A percentile compares a stretch with the other conserved stretches of the same genome.
Evolutionary conservation across 805 yeast species (phyloP).

Genomic region (Ogataea zsoltii): DNA sequence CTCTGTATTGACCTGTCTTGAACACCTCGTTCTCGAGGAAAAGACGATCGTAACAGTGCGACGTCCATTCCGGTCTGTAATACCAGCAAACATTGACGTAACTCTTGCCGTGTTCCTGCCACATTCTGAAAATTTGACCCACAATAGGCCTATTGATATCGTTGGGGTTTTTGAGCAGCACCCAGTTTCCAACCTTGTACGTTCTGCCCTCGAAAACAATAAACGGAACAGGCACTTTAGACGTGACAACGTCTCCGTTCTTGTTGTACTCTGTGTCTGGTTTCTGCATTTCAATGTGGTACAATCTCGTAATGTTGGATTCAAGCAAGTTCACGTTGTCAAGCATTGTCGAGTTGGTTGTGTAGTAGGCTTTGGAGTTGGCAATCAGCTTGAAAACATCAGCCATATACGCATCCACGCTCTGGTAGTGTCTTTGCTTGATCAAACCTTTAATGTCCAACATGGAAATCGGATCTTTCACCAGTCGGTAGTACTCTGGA

Average conservation of each 20-base stretch:
- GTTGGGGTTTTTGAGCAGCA: constrained; percentile 80
- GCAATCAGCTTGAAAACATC: constrained; percentile 76
- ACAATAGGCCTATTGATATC: constrained; percentile 89
- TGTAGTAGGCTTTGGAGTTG: constrained; percentile 68
- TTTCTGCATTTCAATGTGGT: constrained; percentile 70
- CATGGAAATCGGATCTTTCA: constrained; percentile 63
- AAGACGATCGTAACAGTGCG: constrained; percentile 84
- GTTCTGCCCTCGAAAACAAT: constrained; percentile 73
- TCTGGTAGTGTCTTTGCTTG: constrained; percentile 77
- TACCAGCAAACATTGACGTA: constrained; percentile 98
- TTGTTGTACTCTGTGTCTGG: constrained; percentile 70
- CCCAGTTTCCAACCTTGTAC: constrained; percentile 94
- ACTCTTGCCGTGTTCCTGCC: constrained; percentile 84
- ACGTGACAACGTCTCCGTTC: constrained; percentile 49
- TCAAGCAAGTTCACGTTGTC: constrained; percentile 68
- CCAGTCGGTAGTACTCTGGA: constrained; percentile 54
- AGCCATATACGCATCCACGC: constrained; percentile 71
- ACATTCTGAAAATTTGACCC: constrained; percentile 89
- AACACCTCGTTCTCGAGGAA: constrained; percentile 94
- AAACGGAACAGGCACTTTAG: constrained; percentile 67
- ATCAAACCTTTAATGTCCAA: constrained; percentile 79
- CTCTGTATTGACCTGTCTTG: constrained; percentile 95
- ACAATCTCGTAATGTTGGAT: constrained; percentile 53
- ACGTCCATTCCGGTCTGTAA: constrained; percentile 96
- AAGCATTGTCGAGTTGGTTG: constrained; percentile 56